phyloP scores from a whole-genome alignment of 148 eudicot genomes.

The Fallopia convolvulus region DNA sequence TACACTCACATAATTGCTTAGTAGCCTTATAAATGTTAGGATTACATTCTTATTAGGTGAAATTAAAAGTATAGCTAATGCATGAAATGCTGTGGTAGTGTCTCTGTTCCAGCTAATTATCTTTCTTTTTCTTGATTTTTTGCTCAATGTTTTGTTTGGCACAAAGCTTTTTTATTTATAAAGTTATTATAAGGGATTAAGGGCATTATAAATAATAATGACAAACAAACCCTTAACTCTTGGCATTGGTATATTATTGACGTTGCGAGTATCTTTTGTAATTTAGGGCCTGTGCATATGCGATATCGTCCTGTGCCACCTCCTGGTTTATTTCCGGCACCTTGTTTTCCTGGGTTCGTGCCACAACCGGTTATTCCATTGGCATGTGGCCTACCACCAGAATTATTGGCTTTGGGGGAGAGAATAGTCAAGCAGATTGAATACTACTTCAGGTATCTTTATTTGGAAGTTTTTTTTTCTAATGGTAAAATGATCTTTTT shows the following conservation, averaged over 20 bases:
- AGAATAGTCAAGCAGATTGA: slow-evolving; percentile 73
- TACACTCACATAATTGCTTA: neutral
- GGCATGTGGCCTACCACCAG: slow-evolving; percentile 36
- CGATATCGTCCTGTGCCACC: slow-evolving; percentile 48
- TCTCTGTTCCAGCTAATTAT: neutral
- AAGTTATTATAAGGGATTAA: no score
- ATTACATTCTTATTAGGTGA: neutral
- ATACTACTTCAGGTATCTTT: slow-evolving; percentile 79
- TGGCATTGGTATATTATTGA: neutral
- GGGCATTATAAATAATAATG: no score
- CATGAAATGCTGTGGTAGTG: neutral
- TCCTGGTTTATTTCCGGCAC: slow-evolving; percentile 50
- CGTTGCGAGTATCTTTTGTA: neutral
- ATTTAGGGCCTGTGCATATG: slow-evolving; percentile 51
- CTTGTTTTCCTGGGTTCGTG: slow-evolving; percentile 37
- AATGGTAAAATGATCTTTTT: neutral
- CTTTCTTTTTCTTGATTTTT: slow-evolving; percentile 8
- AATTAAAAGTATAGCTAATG: neutral
- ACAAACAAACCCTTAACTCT: no score
- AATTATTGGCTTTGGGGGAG: slow-evolving; percentile 41
- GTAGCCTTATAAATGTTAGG: neutral
- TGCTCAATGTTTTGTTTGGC: neutral
- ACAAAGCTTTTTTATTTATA: no score
- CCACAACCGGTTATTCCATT: slow-evolving; percentile 40
- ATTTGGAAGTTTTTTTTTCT: neutral